These are phyloP conservation scores for Penicillium verhagenii DNA, from an alignment of 495 filamentous ascomycete species.

Conservation along the genomic window DNA sequence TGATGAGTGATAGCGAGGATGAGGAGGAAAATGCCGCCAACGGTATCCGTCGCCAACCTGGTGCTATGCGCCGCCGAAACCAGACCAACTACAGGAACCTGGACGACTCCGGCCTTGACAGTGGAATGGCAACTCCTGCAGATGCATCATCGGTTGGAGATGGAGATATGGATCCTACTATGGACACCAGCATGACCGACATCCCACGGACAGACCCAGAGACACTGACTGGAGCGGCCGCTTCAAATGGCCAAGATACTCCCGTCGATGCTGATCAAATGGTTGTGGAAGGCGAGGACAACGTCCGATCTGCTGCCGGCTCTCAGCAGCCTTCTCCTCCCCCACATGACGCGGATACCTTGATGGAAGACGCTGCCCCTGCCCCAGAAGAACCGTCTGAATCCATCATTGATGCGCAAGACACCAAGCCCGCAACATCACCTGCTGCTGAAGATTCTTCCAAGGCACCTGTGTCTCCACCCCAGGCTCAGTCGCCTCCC, in stretches of 20 bases:
- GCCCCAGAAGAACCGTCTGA: constrained; percentile 20
- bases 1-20: constrained; percentile 82
- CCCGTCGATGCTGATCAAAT: constrained; percentile 38
- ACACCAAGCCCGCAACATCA: constrained; percentile 25
- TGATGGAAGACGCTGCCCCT: constrained; percentile 59
- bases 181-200: constrained; percentile 51
- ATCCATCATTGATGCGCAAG: constrained; percentile 16
- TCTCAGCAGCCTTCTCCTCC: constrained; percentile 46
- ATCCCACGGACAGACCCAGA: constrained; percentile 43
- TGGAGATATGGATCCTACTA: constrained; percentile 46
- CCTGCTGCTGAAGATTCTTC: constrained; percentile 20
- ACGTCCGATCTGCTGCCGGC: constrained; percentile 32
- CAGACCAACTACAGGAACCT: constrained; percentile 72
- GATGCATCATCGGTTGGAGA: constrained; percentile 52
- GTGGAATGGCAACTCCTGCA: constrained; percentile 55
- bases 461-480: constrained; percentile 21
- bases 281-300: constrained; percentile 42
- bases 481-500: constrained; percentile 16
- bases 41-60: constrained; percentile 65
- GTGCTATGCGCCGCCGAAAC: constrained; percentile 57
- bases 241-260: constrained; percentile 40
- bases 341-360: constrained; percentile 59
- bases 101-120: constrained; percentile 67
- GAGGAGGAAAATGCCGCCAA: constrained; percentile 77
- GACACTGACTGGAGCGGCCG: constrained; percentile 18